phyloP scores from a whole-genome alignment of 495 filamentous ascomycete species.

The Niebla homalea region DNA sequence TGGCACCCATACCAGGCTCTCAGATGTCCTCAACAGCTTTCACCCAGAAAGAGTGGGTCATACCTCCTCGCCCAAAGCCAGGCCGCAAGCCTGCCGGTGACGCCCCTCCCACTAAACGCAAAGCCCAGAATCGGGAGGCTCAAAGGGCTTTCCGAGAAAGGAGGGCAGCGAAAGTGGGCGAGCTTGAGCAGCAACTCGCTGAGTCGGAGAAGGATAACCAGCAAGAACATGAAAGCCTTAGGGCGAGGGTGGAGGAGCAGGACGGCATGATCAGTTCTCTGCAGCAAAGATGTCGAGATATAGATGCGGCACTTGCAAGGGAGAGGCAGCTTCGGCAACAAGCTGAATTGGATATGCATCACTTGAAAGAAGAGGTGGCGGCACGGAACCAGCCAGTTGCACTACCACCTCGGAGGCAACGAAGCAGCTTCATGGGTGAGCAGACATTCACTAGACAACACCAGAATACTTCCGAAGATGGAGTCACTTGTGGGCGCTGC shows the following conservation, averaged over 20 bases:
- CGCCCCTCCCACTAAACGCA: slow-evolving; percentile 80
- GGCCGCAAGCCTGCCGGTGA: slow-evolving; percentile 86
- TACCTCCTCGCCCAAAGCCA: slow-evolving; percentile 82
- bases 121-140: slow-evolving; percentile 86
- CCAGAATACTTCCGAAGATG: slow-evolving; percentile 10
- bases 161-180: slow-evolving; percentile 68
- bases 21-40: slow-evolving; percentile 19
- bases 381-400: slow-evolving; percentile 21
- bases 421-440: background rate
- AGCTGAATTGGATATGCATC: slow-evolving; percentile 27
- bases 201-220: slow-evolving; percentile 43
- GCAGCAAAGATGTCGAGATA: slow-evolving; percentile 4
- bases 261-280: slow-evolving; percentile 24
- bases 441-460: background rate
- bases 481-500: slow-evolving; percentile 48
- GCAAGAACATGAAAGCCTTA: slow-evolving; percentile 29
- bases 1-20: slow-evolving; percentile 10
- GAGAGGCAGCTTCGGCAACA: slow-evolving; percentile 35
- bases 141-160: slow-evolving; percentile 86
- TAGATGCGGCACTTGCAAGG: slow-evolving; percentile 7
- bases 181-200: slow-evolving; percentile 73
- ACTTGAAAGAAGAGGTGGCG: slow-evolving; percentile 19
- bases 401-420: slow-evolving; percentile 8
- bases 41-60: slow-evolving; percentile 76
- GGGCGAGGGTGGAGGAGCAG: slow-evolving; percentile 36